Conservation (phyloP, 768 basidiomycete genomes). For the Paxillus ammoniavirescens region DNA sequence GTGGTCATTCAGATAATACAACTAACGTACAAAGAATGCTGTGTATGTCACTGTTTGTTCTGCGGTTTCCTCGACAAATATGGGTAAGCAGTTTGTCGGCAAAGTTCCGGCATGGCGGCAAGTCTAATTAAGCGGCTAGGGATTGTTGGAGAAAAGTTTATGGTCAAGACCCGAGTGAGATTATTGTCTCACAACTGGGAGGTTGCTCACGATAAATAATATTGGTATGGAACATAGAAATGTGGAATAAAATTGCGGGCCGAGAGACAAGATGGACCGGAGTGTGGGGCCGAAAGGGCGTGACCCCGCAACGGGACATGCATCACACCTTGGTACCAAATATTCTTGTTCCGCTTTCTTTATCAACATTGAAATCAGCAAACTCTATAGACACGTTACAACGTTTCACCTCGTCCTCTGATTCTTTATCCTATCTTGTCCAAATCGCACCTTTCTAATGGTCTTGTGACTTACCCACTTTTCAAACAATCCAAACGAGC, state of each 20-base stretch:
- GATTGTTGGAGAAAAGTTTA: too few relatives aligned
- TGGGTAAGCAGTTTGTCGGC: conserved; percentile 13
- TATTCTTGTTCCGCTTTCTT: conserved; percentile 7
- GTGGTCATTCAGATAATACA: conserved; percentile 31
- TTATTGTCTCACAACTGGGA: too few relatives aligned
- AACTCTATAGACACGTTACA: conserved; percentile 15
- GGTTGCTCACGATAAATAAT: too few relatives aligned
- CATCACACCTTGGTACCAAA: too few relatives aligned
- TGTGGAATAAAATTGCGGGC: too few relatives aligned
- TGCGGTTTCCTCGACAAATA: conserved; percentile 16
- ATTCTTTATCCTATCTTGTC: conserved; percentile 29
- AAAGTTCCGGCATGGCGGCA: not conserved
- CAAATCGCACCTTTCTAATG: conserved; percentile 27
- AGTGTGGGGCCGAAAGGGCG: too few relatives aligned
- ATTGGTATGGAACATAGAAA: too few relatives aligned
- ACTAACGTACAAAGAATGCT: conserved; percentile 9
- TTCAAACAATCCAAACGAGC: not conserved
- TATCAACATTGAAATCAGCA: conserved; percentile 16
- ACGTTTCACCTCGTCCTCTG: conserved; percentile 6
- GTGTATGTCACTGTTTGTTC: conserved; percentile 23
- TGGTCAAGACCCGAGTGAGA: not conserved
- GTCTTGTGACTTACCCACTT: conserved; percentile 27
- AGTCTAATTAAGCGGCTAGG: not conserved
- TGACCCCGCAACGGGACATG: too few relatives aligned
- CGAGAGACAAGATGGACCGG: too few relatives aligned